Percentiles rank a stretch among this genome's conserved stretches.
phyloP scores from a whole-genome alignment of 2,329 filamentous ascomycete genomes.

The Fusarium beomiforme region DNA sequence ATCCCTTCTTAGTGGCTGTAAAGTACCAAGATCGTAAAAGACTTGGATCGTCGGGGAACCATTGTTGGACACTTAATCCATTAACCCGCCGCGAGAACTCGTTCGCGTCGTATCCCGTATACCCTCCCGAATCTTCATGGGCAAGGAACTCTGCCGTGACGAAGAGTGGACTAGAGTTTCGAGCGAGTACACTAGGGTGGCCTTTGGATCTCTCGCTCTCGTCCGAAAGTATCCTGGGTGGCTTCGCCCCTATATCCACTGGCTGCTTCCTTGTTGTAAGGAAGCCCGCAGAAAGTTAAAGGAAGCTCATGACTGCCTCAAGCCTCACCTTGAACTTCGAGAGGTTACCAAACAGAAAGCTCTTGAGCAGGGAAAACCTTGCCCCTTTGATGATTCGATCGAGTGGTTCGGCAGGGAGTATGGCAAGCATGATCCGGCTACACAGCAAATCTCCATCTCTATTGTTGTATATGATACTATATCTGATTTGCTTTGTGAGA shows the following conservation, averaged over 20 bases:
- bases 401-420: slow-evolving; percentile 63
- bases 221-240: slow-evolving; percentile 55
- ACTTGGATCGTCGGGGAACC: too few relatives aligned
- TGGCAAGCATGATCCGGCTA: slow-evolving; percentile 36
- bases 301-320: slow-evolving; percentile 36
- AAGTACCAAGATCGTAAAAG: too few relatives aligned
- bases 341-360: slow-evolving; percentile 47
- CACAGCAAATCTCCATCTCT: slow-evolving; percentile 40
- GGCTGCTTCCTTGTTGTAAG: slow-evolving; percentile 47
- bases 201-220: slow-evolving; percentile 31
- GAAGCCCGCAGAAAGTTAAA: slow-evolving; percentile 45
- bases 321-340: neutral
- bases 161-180: slow-evolving; percentile 57
- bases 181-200: slow-evolving; percentile 56
- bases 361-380: accelerated
- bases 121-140: slow-evolving; percentile 41
- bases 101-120: neutral
- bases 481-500: slow-evolving; percentile 41
- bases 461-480: slow-evolving; percentile 67
- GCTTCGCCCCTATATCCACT: slow-evolving; percentile 58
- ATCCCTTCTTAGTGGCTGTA: too few relatives aligned
- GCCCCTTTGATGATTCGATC: slow-evolving; percentile 54
- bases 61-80: too few relatives aligned
- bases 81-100: neutral
- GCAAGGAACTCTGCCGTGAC: slow-evolving; percentile 53